Conservation (phyloP, 192 early-diverging fungal species). For the Linnemannia hyalina region DNA sequence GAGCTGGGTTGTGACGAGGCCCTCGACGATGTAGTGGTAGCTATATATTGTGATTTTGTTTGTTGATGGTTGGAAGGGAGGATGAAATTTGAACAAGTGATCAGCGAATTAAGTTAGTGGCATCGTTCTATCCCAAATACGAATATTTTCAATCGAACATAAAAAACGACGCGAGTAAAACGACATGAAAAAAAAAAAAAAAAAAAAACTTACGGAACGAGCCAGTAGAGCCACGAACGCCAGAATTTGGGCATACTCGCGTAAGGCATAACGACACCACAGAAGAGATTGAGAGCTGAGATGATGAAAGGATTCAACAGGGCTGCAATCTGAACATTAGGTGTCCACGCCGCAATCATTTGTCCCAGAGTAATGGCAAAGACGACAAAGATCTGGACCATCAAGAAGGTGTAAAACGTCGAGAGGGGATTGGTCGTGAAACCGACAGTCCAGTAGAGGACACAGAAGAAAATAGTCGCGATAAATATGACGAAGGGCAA, state of each 20-base stretch:
- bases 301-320: conserved; percentile 77
- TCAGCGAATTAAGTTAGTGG: neutral
- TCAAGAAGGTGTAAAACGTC: conserved; percentile 73
- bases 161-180: neutral
- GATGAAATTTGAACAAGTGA: neutral
- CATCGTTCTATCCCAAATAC: neutral
- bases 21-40: conserved; percentile 78
- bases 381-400: conserved; percentile 67
- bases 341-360: conserved; percentile 76
- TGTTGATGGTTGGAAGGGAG: neutral
- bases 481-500: conserved; percentile 75
- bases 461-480: conserved; percentile 73
- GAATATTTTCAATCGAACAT: neutral
- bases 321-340: conserved; percentile 65
- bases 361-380: conserved; percentile 81
- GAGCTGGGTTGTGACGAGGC: conserved; percentile 71
- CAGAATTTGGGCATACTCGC: conserved; percentile 22
- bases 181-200: too few relatives aligned
- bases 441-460: conserved; percentile 83
- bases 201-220: conserved; percentile 58
- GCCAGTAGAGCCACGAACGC: conserved; percentile 60
- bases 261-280: conserved; percentile 70
- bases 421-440: conserved; percentile 62
- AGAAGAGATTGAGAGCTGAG: conserved; percentile 76
- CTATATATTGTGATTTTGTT: neutral